Base-by-base conservation (phyloP, 2,329 filamentous ascomycete genomes). In the Aschersonia sp. region DNA sequence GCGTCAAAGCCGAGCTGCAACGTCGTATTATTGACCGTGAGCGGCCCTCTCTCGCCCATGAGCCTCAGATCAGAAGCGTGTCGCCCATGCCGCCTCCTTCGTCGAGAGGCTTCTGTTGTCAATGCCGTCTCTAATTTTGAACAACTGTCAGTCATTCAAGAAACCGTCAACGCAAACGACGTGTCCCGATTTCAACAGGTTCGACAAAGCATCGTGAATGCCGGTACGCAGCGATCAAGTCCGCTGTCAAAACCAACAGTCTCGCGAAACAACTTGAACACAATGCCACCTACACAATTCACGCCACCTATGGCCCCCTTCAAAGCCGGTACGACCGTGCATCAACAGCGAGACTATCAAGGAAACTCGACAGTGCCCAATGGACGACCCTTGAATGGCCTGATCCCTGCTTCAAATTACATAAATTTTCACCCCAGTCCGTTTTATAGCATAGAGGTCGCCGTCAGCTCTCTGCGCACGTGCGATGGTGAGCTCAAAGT, bases 1-100 rank as follows among this genome's bases (percentile, higher is more conserved):
- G 92, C 28, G 83, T 92, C 58, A 98, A 98, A 71, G 78, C 80
- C 35, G 77, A 85, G 42, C 70, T 97, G 51, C 89, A 95, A 65
- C 69, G 70, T 50, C 82, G 91, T 57, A 85, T 96, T 51, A 78
- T 84, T 53, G 71, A 78, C 50, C 77, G 92, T 97, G 73, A 66
- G 85, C 79, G 40, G 10, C 20, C 20, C 20, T 20, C 20, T 35
- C 20, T 47, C 47, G 38, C n/a, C 3, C 30, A 20, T 47, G 9
- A 45, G 40, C 31, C 47, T 44, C 45, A 31, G 31, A n/a, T 30
- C 35, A 20, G 20, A 20, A 20, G 20, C 20, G 20, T 20, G 20
- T 20, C 20, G 20, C 20, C 20, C 20, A 20, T 20, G 20, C 20
- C 20, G 20, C 20, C 20, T 20, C 20, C 20, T 20, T 20, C 20